Evolutionary conservation across 148 eudicot genomes (phyloP), one percentile per base, ranked within the genome.

Genomic region (Rhododendron williamsianum): DNA sequence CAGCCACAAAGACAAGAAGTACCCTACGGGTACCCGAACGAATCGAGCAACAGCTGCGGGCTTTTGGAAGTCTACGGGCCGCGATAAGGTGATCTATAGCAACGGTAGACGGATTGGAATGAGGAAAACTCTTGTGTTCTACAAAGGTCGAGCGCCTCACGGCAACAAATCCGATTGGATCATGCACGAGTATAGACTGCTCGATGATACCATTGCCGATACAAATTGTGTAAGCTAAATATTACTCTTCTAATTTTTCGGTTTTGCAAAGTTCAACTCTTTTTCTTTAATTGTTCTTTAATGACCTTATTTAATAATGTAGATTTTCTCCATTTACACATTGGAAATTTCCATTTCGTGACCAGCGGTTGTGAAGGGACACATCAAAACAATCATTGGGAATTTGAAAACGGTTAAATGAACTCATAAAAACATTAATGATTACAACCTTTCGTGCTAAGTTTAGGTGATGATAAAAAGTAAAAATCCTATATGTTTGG

Each of bases 1-100:
- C 79, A 88, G 89, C 79, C 87, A 88, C 83, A 88, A 88, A 27
- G 89, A 88, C 74, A 88, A 82, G 82, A 88, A 88, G 80, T 88
- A 88, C 81, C 89, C 89, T 2, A 82, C 87, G 30, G 86, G 86
- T 7, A 87, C 81, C 33, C 54, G 86, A 49, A 84, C 89, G 3
- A 87, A 87, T 30, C 60, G 87, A 5, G 87, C 87, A 38, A 86
- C 87, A 4, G 83, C 77, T 38, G 81, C 84, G 4, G 87, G 87
- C 13, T 86, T 86, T 58, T 86, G 87, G 87, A 86, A 86, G 58
- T 84, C 87, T 4, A 86, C 87, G 87, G 87, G 87, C n/a, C 63
- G 87, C 13, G 87, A 86, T 27, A 86, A 86, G 80, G 87, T 82
- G 25, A 60, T 86, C 8, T 51, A 65, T 9, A 43, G 71, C 13